Evolutionary conservation across 1,284 basidiomycete species (phyloP), one percentile per base, ranked within the genome.

Genomic region (Ceratobasidium sp.): DNA sequence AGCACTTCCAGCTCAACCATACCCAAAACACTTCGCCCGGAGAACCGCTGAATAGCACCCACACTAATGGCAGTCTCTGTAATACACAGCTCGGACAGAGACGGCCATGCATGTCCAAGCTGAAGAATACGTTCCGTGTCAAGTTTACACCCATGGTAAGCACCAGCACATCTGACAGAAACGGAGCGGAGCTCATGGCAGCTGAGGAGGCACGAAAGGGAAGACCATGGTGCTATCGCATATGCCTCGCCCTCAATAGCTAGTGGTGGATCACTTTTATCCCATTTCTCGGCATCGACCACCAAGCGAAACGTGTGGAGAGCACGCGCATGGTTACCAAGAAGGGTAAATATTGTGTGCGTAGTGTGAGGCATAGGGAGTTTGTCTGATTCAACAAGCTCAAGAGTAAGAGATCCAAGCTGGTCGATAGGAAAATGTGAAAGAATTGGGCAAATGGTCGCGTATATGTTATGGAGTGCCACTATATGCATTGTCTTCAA

Each of bases 241-340:
- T 70, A 70, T 70, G 44, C 49, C 15, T 39, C 33, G 44, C 23
- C 40, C 28, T 70, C 68, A 23, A 70, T 39, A 40, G 55, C 68
- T 51, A 49, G 56, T 28, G 13, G 20, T 33, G 68, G 68, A 28
- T 51, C 28, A 39, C 51, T 70, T n/a, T 70, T 55, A 33, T 70
- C 68, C 68, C 68, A 70, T 53, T 15, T 70, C 23, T 70, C 68
- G n/a, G 68, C 68, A 23, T 70, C 68, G 20, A 33, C 40, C 20
- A 70, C 51, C 28, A 70, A 51, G 53, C 53, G 40, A 33, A 70
- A 70, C 23, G 46, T 26, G 18, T 53, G 68, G 3, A 70, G 51
- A 40, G 28, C 20, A 28, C 10, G 15, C 12, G 51, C 68, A n/a
- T 33, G 49, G 33, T 70, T 53, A 13, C 68, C 68, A 13, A 70